Evolutionary conservation across 1,284 basidiomycete species (phyloP).

Genomic region (Cryptococcus deneoformans): DNA sequence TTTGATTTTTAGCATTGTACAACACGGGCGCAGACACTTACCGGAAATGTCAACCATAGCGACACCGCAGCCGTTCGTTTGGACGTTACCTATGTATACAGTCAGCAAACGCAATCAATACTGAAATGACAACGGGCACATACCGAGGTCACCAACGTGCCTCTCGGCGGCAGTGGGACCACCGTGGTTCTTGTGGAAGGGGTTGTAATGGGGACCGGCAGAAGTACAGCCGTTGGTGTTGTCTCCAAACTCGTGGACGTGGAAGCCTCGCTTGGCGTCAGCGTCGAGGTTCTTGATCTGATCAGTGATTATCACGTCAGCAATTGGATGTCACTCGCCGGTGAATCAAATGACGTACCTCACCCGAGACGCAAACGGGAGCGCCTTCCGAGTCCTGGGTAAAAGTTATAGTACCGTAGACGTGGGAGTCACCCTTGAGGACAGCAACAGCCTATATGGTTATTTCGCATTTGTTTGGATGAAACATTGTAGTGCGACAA

Average conservation of each 20-base stretch:
- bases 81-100: slow-evolving; percentile 53
- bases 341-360: slow-evolving; percentile 29
- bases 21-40: not conserved
- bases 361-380: slow-evolving; percentile 62
- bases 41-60: slow-evolving; percentile 42
- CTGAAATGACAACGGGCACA: slow-evolving; percentile 50
- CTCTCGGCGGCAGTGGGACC: slow-evolving; percentile 58
- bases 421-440: slow-evolving; percentile 60
- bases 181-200: slow-evolving; percentile 63
- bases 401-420: slow-evolving; percentile 65
- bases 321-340: too few relatives aligned
- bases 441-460: slow-evolving; percentile 61
- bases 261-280: slow-evolving; percentile 65
- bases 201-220: slow-evolving; percentile 75
- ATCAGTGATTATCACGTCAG: not conserved
- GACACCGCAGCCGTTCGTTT: slow-evolving; percentile 60
- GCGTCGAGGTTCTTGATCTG: slow-evolving; percentile 61
- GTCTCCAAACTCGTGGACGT: slow-evolving; percentile 71
- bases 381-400: slow-evolving; percentile 57
- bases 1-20: not conserved
- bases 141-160: slow-evolving; percentile 76
- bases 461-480: not conserved
- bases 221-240: slow-evolving; percentile 65
- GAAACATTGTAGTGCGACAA: not conserved
- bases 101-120: not conserved